Evolutionary conservation across 1,139 yeast genomes (phyloP), one percentile per base, ranked within the genome.

Genomic region (Saccharomycopsis hybrid): DNA sequence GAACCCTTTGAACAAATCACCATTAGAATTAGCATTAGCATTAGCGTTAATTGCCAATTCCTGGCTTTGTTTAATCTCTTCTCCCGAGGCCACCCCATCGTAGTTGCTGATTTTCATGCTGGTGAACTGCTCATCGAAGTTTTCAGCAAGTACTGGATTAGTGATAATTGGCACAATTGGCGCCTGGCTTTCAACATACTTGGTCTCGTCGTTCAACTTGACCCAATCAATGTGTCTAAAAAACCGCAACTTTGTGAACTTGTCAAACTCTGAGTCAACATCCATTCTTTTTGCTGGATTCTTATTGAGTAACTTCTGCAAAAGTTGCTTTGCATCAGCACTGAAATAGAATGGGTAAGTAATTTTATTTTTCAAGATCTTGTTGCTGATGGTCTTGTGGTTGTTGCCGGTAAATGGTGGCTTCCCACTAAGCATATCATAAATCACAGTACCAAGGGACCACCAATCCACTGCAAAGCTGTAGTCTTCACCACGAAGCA

Each of bases 371-470:
- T 85, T 85, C 51, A 84, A 71, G 46, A 92, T 87, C 65, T 87
- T 89, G 56, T 87, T 90, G 60, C 84, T 74, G 46, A 92, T 88
- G 50, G 79, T 78, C 62, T 86, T 86, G 62, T 86, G 86, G 61
- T 85, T 88, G 55, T 79, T 83, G 2, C 97, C 98, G 0, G 95
- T 86, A 64, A 88, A 90, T 2, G 98, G 98, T 1, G 98, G 97
- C 45, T 83, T 76, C 0, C 98, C 97, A 0, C 95, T 85, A 41
- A 92, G 70, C 70, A 92, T 74, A 65, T 92, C 97, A 63, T 72
- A 88, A 32, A 88, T 76, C 5, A 92, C 87, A 57, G 96, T 88
- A 0, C 98, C 97, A 32, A 92, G 71, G 0, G 97, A 88, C 95
- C 97, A 92, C 95, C 97, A 92, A 63, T 92, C 98, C 8, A 94